Conservation (phyloP, 2,329 filamentous ascomycete species). For the Sclerotinia glacialis region DNA sequence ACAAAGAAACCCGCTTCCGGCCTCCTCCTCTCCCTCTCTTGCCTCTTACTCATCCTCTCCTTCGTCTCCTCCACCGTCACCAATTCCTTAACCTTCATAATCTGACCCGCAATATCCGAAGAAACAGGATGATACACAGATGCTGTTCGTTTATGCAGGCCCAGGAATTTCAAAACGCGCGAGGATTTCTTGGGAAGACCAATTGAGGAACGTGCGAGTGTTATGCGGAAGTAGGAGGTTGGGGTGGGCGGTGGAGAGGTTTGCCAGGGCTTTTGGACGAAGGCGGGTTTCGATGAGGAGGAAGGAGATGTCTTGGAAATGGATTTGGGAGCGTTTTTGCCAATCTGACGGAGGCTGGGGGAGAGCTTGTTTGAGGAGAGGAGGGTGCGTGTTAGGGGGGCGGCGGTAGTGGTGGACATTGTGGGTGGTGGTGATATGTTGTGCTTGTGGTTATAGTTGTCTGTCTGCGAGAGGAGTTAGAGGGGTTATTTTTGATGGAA, state of each 20-base stretch:
- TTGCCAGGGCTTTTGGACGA: slow-evolving; percentile 9
- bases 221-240: slow-evolving; percentile 70
- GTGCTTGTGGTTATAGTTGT: background rate
- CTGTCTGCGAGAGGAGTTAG: slow-evolving; percentile 4
- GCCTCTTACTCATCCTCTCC: slow-evolving; percentile 52
- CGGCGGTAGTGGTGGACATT: slow-evolving; percentile 5
- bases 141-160: slow-evolving; percentile 67
- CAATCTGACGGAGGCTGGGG: background rate
- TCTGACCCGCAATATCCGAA: slow-evolving; percentile 65
- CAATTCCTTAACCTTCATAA: slow-evolving; percentile 74
- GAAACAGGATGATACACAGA: slow-evolving; percentile 72
- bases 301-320: background rate
- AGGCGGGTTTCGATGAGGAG: slow-evolving; percentile 1
- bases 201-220: slow-evolving; percentile 68
- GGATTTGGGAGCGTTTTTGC: slow-evolving; percentile 1
- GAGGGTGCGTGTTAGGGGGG: slow-evolving; percentile 1
- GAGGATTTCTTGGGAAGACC: slow-evolving; percentile 63
- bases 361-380: background rate
- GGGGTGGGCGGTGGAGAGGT: slow-evolving; percentile 17
- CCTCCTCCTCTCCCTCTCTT: slow-evolving; percentile 59
- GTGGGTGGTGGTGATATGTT: background rate
- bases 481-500: background rate
- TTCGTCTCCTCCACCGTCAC: slow-evolving; percentile 68
- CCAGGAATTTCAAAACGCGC: slow-evolving; percentile 67
- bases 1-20: slow-evolving; percentile 68